Conservation (phyloP, 257 asterid species). For the Lithospermum erythrorhizon region DNA sequence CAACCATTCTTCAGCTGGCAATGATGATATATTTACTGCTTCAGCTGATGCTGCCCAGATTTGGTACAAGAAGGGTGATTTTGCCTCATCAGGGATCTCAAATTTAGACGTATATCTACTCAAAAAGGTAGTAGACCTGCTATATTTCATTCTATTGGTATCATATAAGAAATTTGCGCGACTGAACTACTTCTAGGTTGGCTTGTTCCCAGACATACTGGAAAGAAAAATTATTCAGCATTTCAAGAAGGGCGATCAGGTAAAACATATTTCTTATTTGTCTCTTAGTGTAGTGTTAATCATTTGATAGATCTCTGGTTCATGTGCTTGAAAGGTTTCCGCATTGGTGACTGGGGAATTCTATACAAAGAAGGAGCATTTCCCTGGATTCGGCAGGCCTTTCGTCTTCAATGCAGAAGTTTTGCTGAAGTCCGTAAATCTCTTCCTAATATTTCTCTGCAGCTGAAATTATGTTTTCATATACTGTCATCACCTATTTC, state of each 20-base stretch:
- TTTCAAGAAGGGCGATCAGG: constrained; percentile 81
- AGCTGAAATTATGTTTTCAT: constrained; percentile 5
- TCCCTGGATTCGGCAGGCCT: constrained; percentile 96
- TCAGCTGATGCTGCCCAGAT: constrained; percentile 39
- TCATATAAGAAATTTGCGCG: constrained; percentile 3
- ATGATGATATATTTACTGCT: constrained; percentile 46
- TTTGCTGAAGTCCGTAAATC: constrained; percentile 52
- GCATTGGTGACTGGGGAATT: constrained; percentile 92
- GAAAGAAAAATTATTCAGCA: constrained; percentile 71
- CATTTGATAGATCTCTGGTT: constrained; percentile 26
- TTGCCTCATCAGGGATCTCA: constrained; percentile 57
- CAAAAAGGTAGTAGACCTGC: constrained; percentile 45
- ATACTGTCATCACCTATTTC: neutral
- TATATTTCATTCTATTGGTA: neutral
- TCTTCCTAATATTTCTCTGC: constrained; percentile 5
- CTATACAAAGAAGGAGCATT: constrained; percentile 89
- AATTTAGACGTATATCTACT: constrained; percentile 53
- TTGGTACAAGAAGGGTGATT: constrained; percentile 70
- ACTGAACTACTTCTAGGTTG: constrained; percentile 40
- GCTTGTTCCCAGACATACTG: constrained; percentile 80
- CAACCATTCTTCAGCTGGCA: constrained; percentile 35
- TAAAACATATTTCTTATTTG: constrained; percentile 25
- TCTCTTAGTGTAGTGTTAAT: constrained; percentile 18
- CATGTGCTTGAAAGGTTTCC: constrained; percentile 69
- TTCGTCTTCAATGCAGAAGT: constrained; percentile 73